Evolutionary conservation across 208 protist species (phyloP).

Genomic region (Phytomonas sp.): DNA sequence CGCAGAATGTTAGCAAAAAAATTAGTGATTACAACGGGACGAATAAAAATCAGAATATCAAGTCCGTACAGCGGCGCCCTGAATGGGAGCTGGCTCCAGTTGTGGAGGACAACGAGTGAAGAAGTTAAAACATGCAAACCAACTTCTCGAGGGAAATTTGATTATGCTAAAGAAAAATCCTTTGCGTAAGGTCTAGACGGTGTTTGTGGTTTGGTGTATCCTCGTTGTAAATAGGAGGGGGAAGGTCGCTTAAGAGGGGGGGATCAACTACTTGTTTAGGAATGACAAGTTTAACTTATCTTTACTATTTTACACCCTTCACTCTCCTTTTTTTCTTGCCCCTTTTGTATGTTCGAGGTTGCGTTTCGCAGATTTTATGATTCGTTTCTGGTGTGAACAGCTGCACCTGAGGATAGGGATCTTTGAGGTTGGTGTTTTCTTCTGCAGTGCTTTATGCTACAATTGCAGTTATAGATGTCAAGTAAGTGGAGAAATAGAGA

Average conservation of each 20-base stretch:
- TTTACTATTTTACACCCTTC: neutral
- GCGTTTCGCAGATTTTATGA: neutral
- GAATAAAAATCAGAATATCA: conserved; percentile 65
- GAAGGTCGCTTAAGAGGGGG: neutral
- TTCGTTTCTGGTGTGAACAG: neutral
- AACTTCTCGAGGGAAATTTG: neutral
- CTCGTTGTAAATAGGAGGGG: neutral
- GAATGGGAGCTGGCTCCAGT: conserved; percentile 83
- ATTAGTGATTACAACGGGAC: conserved; percentile 88
- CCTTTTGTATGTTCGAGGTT: neutral
- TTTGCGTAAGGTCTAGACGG: neutral
- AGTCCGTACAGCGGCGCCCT: conserved; percentile 65
- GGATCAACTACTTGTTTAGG: neutral
- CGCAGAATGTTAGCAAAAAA: conserved; percentile 80
- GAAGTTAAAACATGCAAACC: conserved; percentile 2
- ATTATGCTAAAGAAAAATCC: neutral
- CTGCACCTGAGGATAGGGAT: neutral
- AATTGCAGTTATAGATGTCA: neutral
- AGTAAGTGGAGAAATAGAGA: neutral
- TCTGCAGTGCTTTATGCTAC: neutral
- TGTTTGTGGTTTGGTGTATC: neutral
- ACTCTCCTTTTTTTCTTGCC: neutral
- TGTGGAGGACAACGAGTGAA: conserved; percentile 32
- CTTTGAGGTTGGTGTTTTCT: neutral
- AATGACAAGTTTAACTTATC: neutral